Base-by-base conservation (phyloP, 78 protist species). In the Emiliania huxleyi region DNA sequence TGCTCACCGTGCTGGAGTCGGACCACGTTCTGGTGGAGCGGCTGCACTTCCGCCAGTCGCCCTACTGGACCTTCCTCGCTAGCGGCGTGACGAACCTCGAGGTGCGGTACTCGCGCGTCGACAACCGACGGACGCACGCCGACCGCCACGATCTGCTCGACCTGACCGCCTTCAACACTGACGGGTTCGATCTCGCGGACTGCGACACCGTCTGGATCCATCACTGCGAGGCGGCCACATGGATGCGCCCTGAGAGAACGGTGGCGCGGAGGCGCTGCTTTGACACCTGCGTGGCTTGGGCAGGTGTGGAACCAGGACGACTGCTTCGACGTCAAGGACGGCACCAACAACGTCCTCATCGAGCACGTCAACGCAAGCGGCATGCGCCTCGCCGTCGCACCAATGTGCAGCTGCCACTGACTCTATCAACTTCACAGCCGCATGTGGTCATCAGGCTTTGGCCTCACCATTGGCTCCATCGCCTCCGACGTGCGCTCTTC, bases 251-350 rank as follows among this genome's bases (percentile, higher is more conserved):
- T n/a, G n/a, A n/a, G n/a, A n/a, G n/a, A n/a, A n/a, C n/a, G n/a
- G n/a, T n/a, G n/a, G n/a, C n/a, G n/a, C n/a, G n/a, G n/a, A n/a
- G n/a, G n/a, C n/a, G n/a, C n/a, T n/a, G n/a, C n/a, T n/a, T n/a
- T n/a, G n/a, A n/a, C n/a, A n/a, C n/a, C n/a, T n/a, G n/a, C n/a
- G n/a, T n/a, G n/a, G n/a, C n/a, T n/a, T n/a, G n/a, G n/a, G n/a
- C n/a, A n/a, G 37, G 92, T 95, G 25, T 93, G 95, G 97, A 95
- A 93, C 89, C 93, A 94, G 42, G 97, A 95, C 84, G 97, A 95
- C 93, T 95, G 95, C 91, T 81, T 95, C 77, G 96, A 15, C 35
- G 71, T 56, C 71, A 56, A 56, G 71, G 71, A 23, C 71, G 71
- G 84, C 85, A 83, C 92, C 40, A 90, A 88, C 35, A 95, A 95